Evolutionary conservation across 257 asterid species (phyloP).

Genomic region (Solanum bulbocastanum): DNA sequence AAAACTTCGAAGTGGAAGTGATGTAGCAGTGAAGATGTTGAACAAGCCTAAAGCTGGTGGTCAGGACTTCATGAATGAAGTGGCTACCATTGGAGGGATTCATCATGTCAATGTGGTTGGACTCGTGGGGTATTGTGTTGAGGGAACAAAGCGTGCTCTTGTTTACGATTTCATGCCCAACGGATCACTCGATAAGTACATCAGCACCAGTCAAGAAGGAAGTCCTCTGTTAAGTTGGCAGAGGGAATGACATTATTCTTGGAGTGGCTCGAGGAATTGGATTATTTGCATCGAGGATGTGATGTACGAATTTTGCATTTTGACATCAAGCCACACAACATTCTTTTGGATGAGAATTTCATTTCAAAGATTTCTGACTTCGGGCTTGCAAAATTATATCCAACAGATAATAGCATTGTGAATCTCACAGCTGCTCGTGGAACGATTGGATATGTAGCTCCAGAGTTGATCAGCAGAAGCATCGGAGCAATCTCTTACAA

Average conservation of each 20-base stretch:
- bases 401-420: neutral
- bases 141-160: constrained; percentile 27
- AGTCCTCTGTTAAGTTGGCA: constrained; percentile 1
- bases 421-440: neutral
- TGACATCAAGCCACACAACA: neutral
- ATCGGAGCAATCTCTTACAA: neutral
- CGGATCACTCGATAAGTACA: constrained; percentile 36
- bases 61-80: constrained; percentile 48
- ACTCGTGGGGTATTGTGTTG: constrained; percentile 32
- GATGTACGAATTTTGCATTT: neutral
- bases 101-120: constrained; percentile 41
- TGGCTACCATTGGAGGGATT: constrained; percentile 39
- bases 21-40: constrained; percentile 38
- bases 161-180: constrained; percentile 38
- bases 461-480: neutral
- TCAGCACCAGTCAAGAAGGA: constrained; percentile 11
- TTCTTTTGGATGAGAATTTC: neutral
- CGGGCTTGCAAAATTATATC: neutral
- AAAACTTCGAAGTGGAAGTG: constrained; percentile 31
- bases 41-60: constrained; percentile 22
- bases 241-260: constrained; percentile 17
- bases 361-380: neutral
- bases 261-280: constrained; percentile 11
- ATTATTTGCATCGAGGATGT: neutral
- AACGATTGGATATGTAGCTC: neutral